These are phyloP conservation scores for Sporisorium scitamineum DNA, from an alignment of 1,284 basidiomycete genomes.

Conservation along the genomic window DNA sequence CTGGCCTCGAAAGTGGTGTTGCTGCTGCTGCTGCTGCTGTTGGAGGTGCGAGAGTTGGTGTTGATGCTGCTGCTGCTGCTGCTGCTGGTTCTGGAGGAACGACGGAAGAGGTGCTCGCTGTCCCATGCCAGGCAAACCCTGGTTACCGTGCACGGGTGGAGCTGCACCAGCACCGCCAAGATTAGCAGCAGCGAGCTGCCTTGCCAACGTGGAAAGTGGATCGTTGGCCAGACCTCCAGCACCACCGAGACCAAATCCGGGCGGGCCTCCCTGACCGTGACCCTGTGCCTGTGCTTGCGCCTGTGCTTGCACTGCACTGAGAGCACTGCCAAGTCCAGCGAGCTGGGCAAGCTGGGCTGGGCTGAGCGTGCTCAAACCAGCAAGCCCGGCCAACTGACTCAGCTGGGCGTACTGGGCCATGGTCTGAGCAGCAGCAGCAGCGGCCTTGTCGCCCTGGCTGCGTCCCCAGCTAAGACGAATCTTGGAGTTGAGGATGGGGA, in stretches of 20 bases:
- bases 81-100: slow-evolving; percentile 39
- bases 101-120: slow-evolving; percentile 30
- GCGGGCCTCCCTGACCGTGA: slow-evolving; percentile 17
- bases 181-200: slow-evolving; percentile 52
- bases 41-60: slow-evolving; percentile 15
- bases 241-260: slow-evolving; percentile 17
- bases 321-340: slow-evolving; percentile 49
- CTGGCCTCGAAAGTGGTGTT: slow-evolving; percentile 24
- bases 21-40: slow-evolving; percentile 23
- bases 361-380: slow-evolving; percentile 55
- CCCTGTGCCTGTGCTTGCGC: slow-evolving; percentile 36
- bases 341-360: slow-evolving; percentile 56
- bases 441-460: slow-evolving; percentile 68
- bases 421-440: slow-evolving; percentile 63
- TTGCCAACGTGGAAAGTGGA: slow-evolving; percentile 45
- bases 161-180: slow-evolving; percentile 12
- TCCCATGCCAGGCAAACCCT: slow-evolving; percentile 13
- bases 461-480: slow-evolving; percentile 93
- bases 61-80: slow-evolving; percentile 16
- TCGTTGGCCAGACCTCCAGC: slow-evolving; percentile 32
- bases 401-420: slow-evolving; percentile 58
- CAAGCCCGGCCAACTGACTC: slow-evolving; percentile 55
- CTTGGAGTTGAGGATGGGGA: slow-evolving; percentile 84
- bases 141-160: slow-evolving; percentile 2
- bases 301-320: slow-evolving; percentile 54